Evolutionary conservation across 1,139 yeast species (phyloP), one percentile per base, ranked within the genome.

Genomic region (Pichia sp.): DNA sequence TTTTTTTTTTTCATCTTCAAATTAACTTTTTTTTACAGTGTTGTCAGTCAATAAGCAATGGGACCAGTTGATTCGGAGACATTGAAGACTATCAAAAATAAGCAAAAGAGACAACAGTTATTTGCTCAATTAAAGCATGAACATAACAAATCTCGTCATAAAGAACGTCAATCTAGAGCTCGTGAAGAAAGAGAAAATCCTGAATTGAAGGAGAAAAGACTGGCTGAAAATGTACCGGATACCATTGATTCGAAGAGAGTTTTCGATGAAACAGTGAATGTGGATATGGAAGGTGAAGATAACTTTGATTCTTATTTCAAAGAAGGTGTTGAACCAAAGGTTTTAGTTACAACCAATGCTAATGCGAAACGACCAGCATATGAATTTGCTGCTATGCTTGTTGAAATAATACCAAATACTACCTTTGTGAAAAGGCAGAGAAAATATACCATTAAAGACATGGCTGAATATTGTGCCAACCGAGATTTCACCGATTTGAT

Each of bases 221-320:
- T 90, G 42, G 78, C 80, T 4, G 79, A 73, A 46, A 88, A 90
- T 61, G 79, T 86, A 1, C 94, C 98, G 1, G 83, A 79, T 29
- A 94, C 98, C 6, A 80, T 90, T 45, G 98, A 92, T 56, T 74
- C 80, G 48, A 87, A 86, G 71, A 72, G 98, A 61, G 94, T 83
- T 0, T 92, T 65, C 55, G 98, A 92, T 64, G 97, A 92, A 64
- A 86, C 97, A 1, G 84, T 88, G 16, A 76, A 73, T 31, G 71
- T 69, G 1, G 85, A 81, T 46, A 69, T 83, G 3, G 95, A 85
- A 61, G 95, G 92, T 27, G 90, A 81, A 48, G 96, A 88, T 59
- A 95, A 81, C 56, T 85, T 86, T 64, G 75, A 72, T 39, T 67
- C 70, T 34, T 81, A 82, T 58, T 85, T 85, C 59, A 62, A 65